Evolutionary conservation across 352 stramenopile genomes (phyloP).

Genomic region (Aphanomyces stellatus): DNA sequence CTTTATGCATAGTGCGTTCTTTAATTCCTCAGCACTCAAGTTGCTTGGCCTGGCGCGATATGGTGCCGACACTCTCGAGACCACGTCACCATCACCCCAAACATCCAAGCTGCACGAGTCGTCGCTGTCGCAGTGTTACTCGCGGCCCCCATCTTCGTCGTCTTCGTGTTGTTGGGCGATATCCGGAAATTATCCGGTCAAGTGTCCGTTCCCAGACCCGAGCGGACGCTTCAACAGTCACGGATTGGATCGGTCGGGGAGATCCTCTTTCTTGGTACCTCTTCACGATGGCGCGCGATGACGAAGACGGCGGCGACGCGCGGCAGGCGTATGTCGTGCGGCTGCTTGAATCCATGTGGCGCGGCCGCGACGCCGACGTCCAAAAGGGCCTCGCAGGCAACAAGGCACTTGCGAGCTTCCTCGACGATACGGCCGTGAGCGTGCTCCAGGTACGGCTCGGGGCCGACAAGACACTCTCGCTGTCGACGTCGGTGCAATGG

Average conservation of each 20-base stretch:
- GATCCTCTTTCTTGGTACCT: no score
- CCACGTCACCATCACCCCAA: no score
- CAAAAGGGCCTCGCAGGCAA: constrained; percentile 33
- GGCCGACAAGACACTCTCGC: not conserved
- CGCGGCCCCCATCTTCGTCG: no score
- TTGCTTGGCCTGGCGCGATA: no score
- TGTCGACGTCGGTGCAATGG: constrained; percentile 7
- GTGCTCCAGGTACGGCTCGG: constrained; percentile 46
- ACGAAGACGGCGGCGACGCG: constrained; percentile 34
- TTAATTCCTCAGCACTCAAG: no score
- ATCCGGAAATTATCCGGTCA: constrained; percentile 1
- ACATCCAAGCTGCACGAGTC: no score
- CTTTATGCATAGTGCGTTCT: no score
- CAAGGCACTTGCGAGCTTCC: constrained; percentile 47
- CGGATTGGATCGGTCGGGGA: not conserved
- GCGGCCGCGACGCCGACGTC: constrained; percentile 30
- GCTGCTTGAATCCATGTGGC: constrained; percentile 58
- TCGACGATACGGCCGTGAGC: constrained; percentile 56
- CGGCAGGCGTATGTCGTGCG: constrained; percentile 48
- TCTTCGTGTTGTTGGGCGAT: no score
- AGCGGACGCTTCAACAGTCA: constrained; percentile 5
- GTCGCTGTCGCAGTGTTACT: no score
- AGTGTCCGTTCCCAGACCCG: not conserved
- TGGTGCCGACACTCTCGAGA: no score
- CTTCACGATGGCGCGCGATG: constrained; percentile 17